Evolutionary conservation across 2,329 filamentous ascomycete species (phyloP), one percentile per base, ranked within the genome.

Genomic region (Fusarium ramigenum): DNA sequence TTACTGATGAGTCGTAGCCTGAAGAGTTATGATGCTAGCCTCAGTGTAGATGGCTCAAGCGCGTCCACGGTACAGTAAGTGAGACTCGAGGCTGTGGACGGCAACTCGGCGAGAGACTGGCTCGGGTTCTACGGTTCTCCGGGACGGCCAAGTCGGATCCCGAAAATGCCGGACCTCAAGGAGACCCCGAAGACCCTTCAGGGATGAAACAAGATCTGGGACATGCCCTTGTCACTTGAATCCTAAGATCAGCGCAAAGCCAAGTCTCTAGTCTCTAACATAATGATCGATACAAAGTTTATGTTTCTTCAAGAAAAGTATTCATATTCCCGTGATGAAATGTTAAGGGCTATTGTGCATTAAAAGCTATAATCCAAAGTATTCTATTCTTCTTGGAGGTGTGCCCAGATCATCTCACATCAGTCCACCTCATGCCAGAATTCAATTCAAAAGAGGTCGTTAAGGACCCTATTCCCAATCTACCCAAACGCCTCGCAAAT

Each of bases 401-500:
- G 63, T 69, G 37, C 54, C 62, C 42, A 49, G 56, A 52, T 73
- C 61, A 40, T 74, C 49, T 63, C 68, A 39, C 50, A 58, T 72
- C 63, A 60, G 37, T 58, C 64, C 68, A 59, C 64, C 71, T 74
- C 68, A 60, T 69, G 58, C 69, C 68, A 57, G 60, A 72, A 56
- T 62, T 47, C 56, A 72, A 56, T 62, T 50, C 68, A 62, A 66
- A 66, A 23, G 50, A 36, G 49, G 30, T 52, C 49, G 32, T 52
- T 28, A 57, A 47, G 30, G 37, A 21, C 52, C 54, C 36, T 57
- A 52, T 65, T 65, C 67, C 75, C 75, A 75, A 67, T 79, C 77
- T 79, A 78, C 72, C 77, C 75, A 78, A 78, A 78, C 77, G 77
- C 77, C 77, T 36, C 70, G 77, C 77, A 72, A 76, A 76, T 59